phyloP scores from a whole-genome alignment of 2,329 filamentous ascomycete genomes.

The Curvularia verruculosa region DNA sequence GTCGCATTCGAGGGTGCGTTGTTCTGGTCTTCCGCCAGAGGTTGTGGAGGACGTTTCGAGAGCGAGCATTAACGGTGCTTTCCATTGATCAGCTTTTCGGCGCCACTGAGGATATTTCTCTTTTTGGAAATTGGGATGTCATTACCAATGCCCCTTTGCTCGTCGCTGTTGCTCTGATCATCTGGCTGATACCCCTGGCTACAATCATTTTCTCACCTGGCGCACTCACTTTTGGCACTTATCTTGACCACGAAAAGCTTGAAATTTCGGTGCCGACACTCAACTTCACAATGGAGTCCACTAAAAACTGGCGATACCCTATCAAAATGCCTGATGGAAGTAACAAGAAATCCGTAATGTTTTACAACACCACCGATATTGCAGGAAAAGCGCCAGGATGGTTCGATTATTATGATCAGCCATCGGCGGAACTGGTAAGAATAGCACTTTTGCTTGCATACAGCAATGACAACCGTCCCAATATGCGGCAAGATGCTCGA shows the following conservation, averaged over 20 bases:
- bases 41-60: conserved; percentile 45
- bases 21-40: conserved; percentile 44
- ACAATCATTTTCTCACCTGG: conserved; percentile 49
- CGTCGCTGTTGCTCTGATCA: conserved; percentile 36
- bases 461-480: conserved; percentile 37
- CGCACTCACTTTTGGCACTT: conserved; percentile 46
- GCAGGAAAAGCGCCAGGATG: conserved; percentile 23
- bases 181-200: conserved; percentile 47
- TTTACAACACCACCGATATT: conserved; percentile 44
- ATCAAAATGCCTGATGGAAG: conserved; percentile 30
- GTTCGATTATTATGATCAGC: conserved; percentile 48
- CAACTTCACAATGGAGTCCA: conserved; percentile 42
- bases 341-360: conserved; percentile 39
- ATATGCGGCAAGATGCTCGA: conserved; percentile 38
- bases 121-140: conserved; percentile 44
- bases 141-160: conserved; percentile 37
- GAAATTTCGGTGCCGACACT: conserved; percentile 32
- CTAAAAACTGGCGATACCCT: conserved; percentile 40
- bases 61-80: conserved; percentile 40
- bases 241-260: conserved; percentile 21
- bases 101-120: conserved; percentile 42
- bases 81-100: conserved; percentile 47
- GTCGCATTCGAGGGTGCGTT: conserved; percentile 42
- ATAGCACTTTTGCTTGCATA: conserved; percentile 42
- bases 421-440: conserved; percentile 36